phyloP scores from a whole-genome alignment of 2,329 filamentous ascomycete species.

The Fusarium xylarioides region DNA sequence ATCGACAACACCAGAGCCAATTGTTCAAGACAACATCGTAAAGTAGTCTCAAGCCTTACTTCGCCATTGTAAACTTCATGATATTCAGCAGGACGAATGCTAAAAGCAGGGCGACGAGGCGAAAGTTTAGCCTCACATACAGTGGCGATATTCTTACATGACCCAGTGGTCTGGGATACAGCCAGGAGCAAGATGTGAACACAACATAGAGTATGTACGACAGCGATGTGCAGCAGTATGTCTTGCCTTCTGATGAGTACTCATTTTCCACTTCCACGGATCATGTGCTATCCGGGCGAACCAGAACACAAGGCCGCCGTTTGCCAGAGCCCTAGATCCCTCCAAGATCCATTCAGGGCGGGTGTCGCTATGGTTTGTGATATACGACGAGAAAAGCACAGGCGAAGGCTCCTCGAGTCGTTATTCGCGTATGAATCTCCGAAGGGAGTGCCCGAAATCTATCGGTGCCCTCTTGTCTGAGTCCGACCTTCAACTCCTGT shows the following conservation, averaged over 20 bases:
- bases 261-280: constrained; percentile 19
- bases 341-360: constrained; percentile 9
- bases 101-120: constrained; percentile 13
- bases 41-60: constrained; percentile 13
- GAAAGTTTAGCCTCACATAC: constrained; percentile 7
- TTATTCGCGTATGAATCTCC: not conserved
- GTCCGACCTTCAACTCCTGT: not conserved
- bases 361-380: constrained; percentile 33
- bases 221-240: not conserved
- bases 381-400: constrained; percentile 29
- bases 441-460: constrained; percentile 38
- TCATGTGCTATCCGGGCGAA: constrained; percentile 17
- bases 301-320: constrained; percentile 9
- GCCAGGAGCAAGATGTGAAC: not conserved
- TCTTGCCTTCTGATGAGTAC: not conserved
- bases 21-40: constrained; percentile 5
- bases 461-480: constrained; percentile 23
- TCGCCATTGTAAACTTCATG: constrained; percentile 9
- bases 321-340: constrained; percentile 11
- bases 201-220: constrained; percentile 9
- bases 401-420: not conserved
- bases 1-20: constrained; percentile 25
- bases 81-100: constrained; percentile 22
- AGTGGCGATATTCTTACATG: not conserved
- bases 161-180: not conserved